phyloP scores from a whole-genome alignment of 345 rosid species.

The Acer negundo region DNA sequence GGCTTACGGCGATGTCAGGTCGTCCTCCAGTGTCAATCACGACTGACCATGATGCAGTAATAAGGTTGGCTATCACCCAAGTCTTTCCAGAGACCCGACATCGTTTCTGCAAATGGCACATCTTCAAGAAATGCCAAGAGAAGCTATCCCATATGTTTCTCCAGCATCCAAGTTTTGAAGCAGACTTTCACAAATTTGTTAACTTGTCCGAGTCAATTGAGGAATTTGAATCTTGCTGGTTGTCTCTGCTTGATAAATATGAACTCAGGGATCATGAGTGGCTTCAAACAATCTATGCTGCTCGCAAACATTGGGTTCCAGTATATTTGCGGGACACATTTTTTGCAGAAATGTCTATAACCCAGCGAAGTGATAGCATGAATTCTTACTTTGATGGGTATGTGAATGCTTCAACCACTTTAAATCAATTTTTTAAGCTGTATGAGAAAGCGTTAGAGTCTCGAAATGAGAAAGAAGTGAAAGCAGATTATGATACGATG shows the following conservation, averaged over 20 bases:
- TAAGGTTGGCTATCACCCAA: conserved; percentile 38
- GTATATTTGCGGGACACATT: conserved; percentile 48
- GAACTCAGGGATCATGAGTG: conserved; percentile 48
- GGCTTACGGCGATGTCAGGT: conserved; percentile 53
- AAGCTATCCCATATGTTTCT: conserved; percentile 46
- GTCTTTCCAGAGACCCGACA: conserved; percentile 51
- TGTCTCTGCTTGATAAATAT: conserved; percentile 43
- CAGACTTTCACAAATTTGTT: conserved; percentile 50
- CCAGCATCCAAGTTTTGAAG: conserved; percentile 45
- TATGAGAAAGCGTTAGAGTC: conserved; percentile 50
- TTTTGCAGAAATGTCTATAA: conserved; percentile 53
- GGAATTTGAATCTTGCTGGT: conserved; percentile 55
- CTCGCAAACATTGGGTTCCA: conserved; percentile 53
- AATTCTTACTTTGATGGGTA: conserved; percentile 56
- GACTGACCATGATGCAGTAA: conserved; percentile 43
- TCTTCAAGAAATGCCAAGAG: conserved; percentile 52
- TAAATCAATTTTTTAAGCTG: conserved; percentile 40
- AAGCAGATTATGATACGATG: conserved; percentile 54
- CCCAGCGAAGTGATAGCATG: conserved; percentile 45
- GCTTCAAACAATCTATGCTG: conserved; percentile 48
- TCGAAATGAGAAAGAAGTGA: conserved; percentile 47
- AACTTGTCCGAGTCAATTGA: conserved; percentile 49
- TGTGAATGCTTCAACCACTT: conserved; percentile 46
- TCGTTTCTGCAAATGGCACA: conserved; percentile 50
- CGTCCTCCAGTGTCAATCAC: conserved; percentile 46